Conservation (phyloP, 2,329 filamentous ascomycete species). For the Atkinsonella texensis region DNA sequence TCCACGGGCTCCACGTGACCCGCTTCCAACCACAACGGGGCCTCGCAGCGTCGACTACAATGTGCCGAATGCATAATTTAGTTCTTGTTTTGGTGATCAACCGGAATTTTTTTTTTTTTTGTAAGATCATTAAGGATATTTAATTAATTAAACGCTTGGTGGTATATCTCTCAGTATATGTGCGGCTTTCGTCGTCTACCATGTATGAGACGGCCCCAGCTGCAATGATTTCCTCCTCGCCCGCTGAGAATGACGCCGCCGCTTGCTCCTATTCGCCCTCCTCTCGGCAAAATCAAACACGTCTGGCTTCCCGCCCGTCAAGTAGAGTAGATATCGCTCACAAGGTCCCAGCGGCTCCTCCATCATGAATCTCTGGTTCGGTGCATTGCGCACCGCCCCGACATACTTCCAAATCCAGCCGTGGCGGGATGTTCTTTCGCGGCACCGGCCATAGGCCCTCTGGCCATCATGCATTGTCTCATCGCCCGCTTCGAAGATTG, state of each 20-base stretch:
- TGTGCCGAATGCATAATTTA: too few species aligned
- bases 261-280: constrained; percentile 9
- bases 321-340: constrained; percentile 34
- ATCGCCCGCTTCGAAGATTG: constrained; percentile 6
- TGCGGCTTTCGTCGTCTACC: background rate
- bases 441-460: constrained; percentile 14
- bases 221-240: background rate
- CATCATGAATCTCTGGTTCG: constrained; percentile 29
- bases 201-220: background rate
- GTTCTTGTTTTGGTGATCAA: too few species aligned
- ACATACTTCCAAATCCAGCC: constrained; percentile 45
- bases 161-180: too few species aligned
- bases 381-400: constrained; percentile 30
- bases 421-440: constrained; percentile 6
- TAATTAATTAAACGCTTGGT: background rate
- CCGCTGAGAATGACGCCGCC: constrained; percentile 3
- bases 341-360: constrained; percentile 43
- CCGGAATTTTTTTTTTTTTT: too few species aligned
- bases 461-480: constrained; percentile 7
- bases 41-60: too few species aligned
- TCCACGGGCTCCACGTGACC: too few species aligned
- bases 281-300: constrained; percentile 30
- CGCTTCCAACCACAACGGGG: too few species aligned
- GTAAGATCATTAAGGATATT: background rate
- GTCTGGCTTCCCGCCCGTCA: constrained; percentile 31